phyloP scores from a whole-genome alignment of 805 yeast species.

The Candida ficus region DNA sequence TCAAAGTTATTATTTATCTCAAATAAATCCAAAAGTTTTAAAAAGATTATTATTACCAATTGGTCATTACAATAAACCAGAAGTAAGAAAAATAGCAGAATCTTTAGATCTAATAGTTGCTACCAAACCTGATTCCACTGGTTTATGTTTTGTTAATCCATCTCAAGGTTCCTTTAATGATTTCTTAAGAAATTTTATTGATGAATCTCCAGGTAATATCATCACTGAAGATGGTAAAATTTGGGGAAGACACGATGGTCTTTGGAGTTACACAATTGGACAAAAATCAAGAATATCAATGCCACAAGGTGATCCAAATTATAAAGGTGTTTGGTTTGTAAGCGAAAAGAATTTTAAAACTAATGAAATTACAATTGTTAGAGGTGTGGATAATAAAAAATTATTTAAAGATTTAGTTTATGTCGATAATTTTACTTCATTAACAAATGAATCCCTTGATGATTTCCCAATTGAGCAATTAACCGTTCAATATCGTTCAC shows the following conservation, averaged over 20 bases:
- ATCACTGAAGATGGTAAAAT: conserved; percentile 67
- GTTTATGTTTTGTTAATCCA: conserved; percentile 83
- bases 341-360: conserved; percentile 57
- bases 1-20: conserved; percentile 86
- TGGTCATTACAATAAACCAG: conserved; percentile 71
- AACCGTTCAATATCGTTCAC: conserved; percentile 64
- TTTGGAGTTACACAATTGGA: conserved; percentile 96
- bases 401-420: conserved; percentile 42
- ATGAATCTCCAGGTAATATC: conserved; percentile 71
- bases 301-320: conserved; percentile 83
- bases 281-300: conserved; percentile 68
- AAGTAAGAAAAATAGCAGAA: conserved; percentile 66
- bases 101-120: conserved; percentile 52
- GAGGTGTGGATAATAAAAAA: conserved; percentile 55
- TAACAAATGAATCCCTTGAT: conserved; percentile 8
- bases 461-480: conserved; percentile 24
- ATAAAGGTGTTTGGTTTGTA: conserved; percentile 82
- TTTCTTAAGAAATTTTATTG: conserved; percentile 71
- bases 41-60: conserved; percentile 65
- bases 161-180: conserved; percentile 60
- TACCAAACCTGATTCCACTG: conserved; percentile 88
- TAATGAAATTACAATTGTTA: conserved; percentile 77
- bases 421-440: conserved; percentile 33
- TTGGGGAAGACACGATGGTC: conserved; percentile 81
- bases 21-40: conserved; percentile 45